Evolutionary conservation across 2,329 filamentous ascomycete genomes (phyloP).

Genomic region (Parascedosporium putredinis): DNA sequence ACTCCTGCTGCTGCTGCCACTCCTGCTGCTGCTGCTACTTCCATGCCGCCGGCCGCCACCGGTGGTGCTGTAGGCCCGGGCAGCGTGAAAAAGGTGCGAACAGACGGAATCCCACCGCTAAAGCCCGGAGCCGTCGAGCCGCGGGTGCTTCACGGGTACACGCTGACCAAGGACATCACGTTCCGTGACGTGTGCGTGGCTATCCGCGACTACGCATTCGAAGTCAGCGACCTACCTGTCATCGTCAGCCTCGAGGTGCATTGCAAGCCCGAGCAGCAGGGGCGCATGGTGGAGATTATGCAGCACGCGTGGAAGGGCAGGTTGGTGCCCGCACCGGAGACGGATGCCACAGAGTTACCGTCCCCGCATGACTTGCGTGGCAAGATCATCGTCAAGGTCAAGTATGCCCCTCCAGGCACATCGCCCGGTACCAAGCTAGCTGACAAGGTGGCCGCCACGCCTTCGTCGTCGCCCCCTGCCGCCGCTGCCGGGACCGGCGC

Average conservation of each 20-base stretch:
- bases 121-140: slow-evolving; percentile 47
- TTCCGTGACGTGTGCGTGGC: slow-evolving; percentile 79
- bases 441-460: slow-evolving; percentile 16
- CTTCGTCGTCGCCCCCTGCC: no score
- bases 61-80: no score
- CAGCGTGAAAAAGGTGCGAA: slow-evolving; percentile 4
- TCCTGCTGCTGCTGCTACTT: no score
- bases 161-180: slow-evolving; percentile 75
- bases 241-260: slow-evolving; percentile 94
- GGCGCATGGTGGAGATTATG: slow-evolving; percentile 89
- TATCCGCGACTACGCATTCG: slow-evolving; percentile 71
- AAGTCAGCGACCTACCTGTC: slow-evolving; percentile 66
- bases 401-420: slow-evolving; percentile 43
- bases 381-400: slow-evolving; percentile 81
- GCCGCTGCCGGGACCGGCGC: neutral
- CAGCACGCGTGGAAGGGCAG: slow-evolving; percentile 67
- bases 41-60: no score
- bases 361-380: slow-evolving; percentile 58
- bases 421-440: slow-evolving; percentile 22
- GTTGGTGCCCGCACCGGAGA: slow-evolving; percentile 48
- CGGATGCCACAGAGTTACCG: slow-evolving; percentile 44
- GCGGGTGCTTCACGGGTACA: slow-evolving; percentile 77
- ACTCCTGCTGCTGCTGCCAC: no score
- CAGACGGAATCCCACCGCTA: slow-evolving; percentile 8
- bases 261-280: slow-evolving; percentile 68